Evolutionary conservation across 1,284 basidiomycete species (phyloP), one percentile per base, ranked within the genome.

Genomic region (Butyriboletus pseudospeciosus): DNA sequence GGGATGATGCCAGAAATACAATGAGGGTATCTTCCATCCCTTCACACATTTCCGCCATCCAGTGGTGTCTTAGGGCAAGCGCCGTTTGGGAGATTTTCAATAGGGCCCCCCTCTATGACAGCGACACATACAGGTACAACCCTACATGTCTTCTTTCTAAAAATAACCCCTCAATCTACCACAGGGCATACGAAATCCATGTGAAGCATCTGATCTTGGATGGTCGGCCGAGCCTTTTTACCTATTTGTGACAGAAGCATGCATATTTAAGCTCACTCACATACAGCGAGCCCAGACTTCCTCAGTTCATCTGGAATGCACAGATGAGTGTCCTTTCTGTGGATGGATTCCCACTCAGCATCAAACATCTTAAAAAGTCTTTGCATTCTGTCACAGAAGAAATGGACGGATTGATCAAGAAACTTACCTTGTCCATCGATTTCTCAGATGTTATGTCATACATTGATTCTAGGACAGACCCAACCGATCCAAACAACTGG

Each of bases 231-330:
- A 9, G 14, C 6, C 42, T 54, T 6, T 58, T 58, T 10, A 36
- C 48, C 0, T 58, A 54, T 2, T 3, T 58, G 7, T 28, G 45
- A 0, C 57, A 58, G 14, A 58, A 58, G n/a, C 47, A 49, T 28
- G 32, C 38, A 0, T 34, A 34, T 13, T 1, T 58, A 1, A 58
- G 51, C 23, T 16, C 47, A 0, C 5, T 58, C 3, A 28, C 57
- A 1, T 58, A 58, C 10, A 1, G 3, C 0, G 44, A 58, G 16
- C 57, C 57, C 4, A 35, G 40, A 0, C 50, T 58, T 2, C 56
- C 56, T 2, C 56, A 53, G 2, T 58, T 58, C 17, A 53, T 38
- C 13, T 58, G 56, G 50, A 10, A 58, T 1, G 0, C 30, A 0
- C 6, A 0, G 0, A 46, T 58, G 42, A 46, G 3, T 0, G 14